These are phyloP conservation scores for Lindgomyces ingoldianus DNA, from an alignment of 495 filamentous ascomycete species.

Conservation along the genomic window DNA sequence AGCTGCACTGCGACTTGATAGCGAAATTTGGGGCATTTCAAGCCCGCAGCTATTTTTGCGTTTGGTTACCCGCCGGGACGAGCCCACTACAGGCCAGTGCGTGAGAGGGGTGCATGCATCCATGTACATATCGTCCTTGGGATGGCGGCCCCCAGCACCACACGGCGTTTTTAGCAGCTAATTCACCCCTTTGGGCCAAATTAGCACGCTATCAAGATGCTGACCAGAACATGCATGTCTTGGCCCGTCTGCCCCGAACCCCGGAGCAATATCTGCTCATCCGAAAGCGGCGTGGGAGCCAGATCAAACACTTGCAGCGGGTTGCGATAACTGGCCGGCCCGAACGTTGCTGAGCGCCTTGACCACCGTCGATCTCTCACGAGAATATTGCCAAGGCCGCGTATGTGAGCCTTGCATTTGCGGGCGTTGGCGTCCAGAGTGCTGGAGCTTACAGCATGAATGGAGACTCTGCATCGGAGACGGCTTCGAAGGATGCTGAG, in stretches of 20 bases:
- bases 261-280: conserved; percentile 18
- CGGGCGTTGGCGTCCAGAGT: conserved; percentile 10
- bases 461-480: conserved; percentile 5
- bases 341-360: conserved; percentile 29
- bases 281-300: conserved; percentile 28
- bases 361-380: conserved; percentile 32
- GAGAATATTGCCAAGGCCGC: conserved; percentile 35
- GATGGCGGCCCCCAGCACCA: conserved; percentile 10
- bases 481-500: conserved; percentile 20
- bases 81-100: conserved; percentile 21
- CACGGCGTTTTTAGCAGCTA: conserved; percentile 34
- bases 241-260: conserved; percentile 10
- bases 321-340: conserved; percentile 40
- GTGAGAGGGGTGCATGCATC: conserved; percentile 2
- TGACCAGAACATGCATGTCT: conserved; percentile 5
- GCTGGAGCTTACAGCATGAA: conserved; percentile 24
- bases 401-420: conserved; percentile 27
- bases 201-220: conserved; percentile 12
- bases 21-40: conserved; percentile 33
- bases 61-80: conserved; percentile 26
- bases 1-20: conserved; percentile 9
- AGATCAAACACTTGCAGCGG: conserved; percentile 37
- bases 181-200: conserved; percentile 21
- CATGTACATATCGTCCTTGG: no score
- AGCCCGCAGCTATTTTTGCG: conserved; percentile 39